Evolutionary conservation across 192 early-diverging fungal species (phyloP).

Genomic region (Cetraspora pellucida): DNA sequence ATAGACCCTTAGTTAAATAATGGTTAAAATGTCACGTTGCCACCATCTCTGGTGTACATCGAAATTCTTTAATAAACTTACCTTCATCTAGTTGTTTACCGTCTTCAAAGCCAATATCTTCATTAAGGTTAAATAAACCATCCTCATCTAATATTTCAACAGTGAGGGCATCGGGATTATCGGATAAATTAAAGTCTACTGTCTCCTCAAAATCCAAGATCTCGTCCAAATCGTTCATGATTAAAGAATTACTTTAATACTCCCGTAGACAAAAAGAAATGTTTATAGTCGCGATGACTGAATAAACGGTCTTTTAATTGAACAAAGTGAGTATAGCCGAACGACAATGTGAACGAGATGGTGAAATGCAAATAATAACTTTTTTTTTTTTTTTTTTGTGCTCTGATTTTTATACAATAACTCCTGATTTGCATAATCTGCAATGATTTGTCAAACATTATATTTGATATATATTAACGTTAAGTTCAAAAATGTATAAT

Average conservation of each 20-base stretch:
- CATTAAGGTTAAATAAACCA: not conserved
- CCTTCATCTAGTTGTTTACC: not conserved
- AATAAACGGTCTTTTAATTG: no score
- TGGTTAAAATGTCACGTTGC: not conserved
- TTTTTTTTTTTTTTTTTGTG: no score
- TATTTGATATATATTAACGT: no score
- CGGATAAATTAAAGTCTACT: constrained; percentile 2
- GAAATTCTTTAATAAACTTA: not conserved
- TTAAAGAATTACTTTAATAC: not conserved
- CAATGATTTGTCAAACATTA: no score
- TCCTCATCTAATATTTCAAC: not conserved
- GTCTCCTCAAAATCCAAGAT: constrained; percentile 17
- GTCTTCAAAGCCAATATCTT: not conserved
- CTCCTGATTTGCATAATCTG: no score
- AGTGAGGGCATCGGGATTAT: not conserved
- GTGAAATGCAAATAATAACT: no score
- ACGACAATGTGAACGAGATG: no score
- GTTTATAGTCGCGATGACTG: no score
- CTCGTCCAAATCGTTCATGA: constrained; percentile 16
- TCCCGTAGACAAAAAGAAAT: no score
- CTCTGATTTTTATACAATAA: no score
- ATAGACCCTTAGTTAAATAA: not conserved
- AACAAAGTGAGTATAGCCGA: no score
- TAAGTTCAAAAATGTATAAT: no score
- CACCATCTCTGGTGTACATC: not conserved